phyloP scores from a whole-genome alignment of 139 green algal species.

The Chlamydomonas sp. region DNA sequence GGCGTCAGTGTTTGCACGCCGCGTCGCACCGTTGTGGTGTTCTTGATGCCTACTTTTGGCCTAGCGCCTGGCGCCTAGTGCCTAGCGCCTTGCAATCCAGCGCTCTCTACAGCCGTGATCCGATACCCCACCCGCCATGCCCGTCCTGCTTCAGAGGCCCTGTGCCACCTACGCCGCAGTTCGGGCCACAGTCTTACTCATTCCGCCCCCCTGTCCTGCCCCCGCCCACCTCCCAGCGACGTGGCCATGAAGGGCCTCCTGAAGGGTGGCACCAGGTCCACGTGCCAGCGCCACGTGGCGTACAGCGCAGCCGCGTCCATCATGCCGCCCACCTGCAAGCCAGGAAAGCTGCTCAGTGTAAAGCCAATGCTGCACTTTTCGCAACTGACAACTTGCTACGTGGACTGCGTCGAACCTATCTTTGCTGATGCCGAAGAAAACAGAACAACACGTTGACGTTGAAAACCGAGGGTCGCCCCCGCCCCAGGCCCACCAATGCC shows the following conservation, averaged over 20 bases:
- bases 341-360: too few species aligned
- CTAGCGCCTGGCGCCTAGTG: background rate
- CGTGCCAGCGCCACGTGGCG: background rate
- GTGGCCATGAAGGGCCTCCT: slow-evolving; percentile 9
- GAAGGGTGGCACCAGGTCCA: slow-evolving; percentile 36
- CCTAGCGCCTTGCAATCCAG: too few species aligned
- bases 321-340: slow-evolving; percentile 3
- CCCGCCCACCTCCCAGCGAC: slow-evolving; percentile 25
- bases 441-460: too few species aligned
- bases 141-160: background rate
- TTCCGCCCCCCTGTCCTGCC: background rate
- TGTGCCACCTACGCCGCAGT: background rate
- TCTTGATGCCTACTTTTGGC: background rate
- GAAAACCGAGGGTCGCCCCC: too few species aligned
- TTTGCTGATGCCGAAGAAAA: too few species aligned
- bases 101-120: background rate
- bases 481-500: background rate
- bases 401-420: too few species aligned
- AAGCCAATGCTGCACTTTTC: too few species aligned
- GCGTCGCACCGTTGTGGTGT: background rate
- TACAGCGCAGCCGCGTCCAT: slow-evolving; percentile 23
- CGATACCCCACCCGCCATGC: background rate
- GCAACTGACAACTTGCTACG: too few species aligned
- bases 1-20: background rate
- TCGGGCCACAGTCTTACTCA: background rate